phyloP scores from a whole-genome alignment of 2,329 filamentous ascomycete species.

The Pseudogymnoascus sp. region DNA sequence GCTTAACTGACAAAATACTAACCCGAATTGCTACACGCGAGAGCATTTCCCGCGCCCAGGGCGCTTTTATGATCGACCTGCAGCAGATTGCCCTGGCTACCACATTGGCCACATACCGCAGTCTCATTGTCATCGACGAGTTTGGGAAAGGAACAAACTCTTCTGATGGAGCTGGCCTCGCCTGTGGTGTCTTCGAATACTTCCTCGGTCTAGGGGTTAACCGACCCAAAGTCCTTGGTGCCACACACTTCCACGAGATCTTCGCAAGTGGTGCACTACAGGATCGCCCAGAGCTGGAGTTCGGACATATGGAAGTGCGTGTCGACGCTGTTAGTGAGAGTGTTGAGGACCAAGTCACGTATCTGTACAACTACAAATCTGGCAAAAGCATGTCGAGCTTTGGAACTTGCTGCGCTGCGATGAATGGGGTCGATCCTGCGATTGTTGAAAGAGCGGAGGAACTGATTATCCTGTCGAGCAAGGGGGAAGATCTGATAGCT shows the following conservation, averaged over 20 bases:
- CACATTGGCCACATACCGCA: constrained; percentile 65
- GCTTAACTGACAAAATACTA: constrained; percentile 86
- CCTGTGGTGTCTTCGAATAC: constrained; percentile 50
- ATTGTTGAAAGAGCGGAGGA: constrained; percentile 71
- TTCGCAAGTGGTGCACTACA: constrained; percentile 57
- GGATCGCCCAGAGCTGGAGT: constrained; percentile 42
- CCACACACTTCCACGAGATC: constrained; percentile 64
- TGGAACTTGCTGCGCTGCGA: constrained; percentile 74
- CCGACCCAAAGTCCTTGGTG: constrained; percentile 51
- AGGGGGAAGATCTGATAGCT: constrained; percentile 68
- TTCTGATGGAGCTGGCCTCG: constrained; percentile 51
- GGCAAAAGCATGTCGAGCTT: constrained; percentile 77
- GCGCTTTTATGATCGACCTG: constrained; percentile 68
- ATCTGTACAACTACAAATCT: constrained; percentile 61
- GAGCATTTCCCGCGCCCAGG: constrained; percentile 51
- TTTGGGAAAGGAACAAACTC: constrained; percentile 64
- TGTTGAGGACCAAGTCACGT: constrained; percentile 58
- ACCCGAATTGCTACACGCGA: constrained; percentile 74
- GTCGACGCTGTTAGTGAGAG: constrained; percentile 46
- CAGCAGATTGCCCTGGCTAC: constrained; percentile 77
- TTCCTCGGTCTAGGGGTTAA: constrained; percentile 41
- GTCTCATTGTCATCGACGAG: constrained; percentile 85
- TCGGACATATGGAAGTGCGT: constrained; percentile 67
- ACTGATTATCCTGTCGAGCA: constrained; percentile 59
- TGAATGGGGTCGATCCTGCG: constrained; percentile 71